Percentiles rank a stretch among this genome's conserved stretches.
These are phyloP conservation scores for Melanomma pulvis-pyrius DNA, from an alignment of 495 filamentous ascomycete species.

Conservation along the genomic window DNA sequence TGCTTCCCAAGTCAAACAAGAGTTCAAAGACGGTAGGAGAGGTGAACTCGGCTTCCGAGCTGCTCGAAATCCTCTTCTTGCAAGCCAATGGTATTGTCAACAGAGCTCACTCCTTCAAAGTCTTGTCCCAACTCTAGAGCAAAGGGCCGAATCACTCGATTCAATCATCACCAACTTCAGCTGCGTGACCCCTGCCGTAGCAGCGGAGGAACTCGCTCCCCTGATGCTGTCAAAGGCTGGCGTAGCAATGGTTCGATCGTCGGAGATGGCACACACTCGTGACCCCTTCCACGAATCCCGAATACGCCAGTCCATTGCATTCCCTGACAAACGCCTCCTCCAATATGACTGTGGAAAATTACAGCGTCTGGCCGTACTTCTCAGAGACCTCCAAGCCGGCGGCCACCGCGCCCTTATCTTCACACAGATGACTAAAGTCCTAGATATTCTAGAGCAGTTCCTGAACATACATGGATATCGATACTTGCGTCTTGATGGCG, in stretches of 20 bases:
- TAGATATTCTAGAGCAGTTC: conserved; percentile 96
- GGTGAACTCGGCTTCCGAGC: conserved; percentile 55
- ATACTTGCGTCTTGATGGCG: conserved; percentile 92
- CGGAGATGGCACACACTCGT: conserved; percentile 57
- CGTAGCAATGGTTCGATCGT: conserved; percentile 27
- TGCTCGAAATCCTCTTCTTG: conserved; percentile 56
- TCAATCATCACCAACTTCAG: conserved; percentile 82
- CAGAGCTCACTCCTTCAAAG: conserved; percentile 66
- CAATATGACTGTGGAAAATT: conserved; percentile 99
- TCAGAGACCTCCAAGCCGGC: conserved; percentile 83
- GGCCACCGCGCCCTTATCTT: conserved; percentile 96
- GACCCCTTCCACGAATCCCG: conserved; percentile 95
- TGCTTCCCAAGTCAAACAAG: not conserved
- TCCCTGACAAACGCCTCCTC: conserved; percentile 91
- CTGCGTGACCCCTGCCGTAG: conserved; percentile 85
- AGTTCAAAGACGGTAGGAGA: conserved; percentile 1
- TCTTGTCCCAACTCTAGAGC: conserved; percentile 72
- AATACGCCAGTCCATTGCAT: conserved; percentile 90
- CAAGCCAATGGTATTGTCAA: conserved; percentile 75
- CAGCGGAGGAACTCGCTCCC: conserved; percentile 68
- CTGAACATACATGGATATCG: conserved; percentile 97
- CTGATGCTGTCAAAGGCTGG: conserved; percentile 49
- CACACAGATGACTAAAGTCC: conserved; percentile 98
- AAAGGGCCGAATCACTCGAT: conserved; percentile 71
- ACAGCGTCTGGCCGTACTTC: conserved; percentile 82